Percentiles rank a stretch among this genome's conserved stretches.
Conservation (phyloP, 2,329 filamentous ascomycete genomes). For the Curvularia eragrostidis region DNA sequence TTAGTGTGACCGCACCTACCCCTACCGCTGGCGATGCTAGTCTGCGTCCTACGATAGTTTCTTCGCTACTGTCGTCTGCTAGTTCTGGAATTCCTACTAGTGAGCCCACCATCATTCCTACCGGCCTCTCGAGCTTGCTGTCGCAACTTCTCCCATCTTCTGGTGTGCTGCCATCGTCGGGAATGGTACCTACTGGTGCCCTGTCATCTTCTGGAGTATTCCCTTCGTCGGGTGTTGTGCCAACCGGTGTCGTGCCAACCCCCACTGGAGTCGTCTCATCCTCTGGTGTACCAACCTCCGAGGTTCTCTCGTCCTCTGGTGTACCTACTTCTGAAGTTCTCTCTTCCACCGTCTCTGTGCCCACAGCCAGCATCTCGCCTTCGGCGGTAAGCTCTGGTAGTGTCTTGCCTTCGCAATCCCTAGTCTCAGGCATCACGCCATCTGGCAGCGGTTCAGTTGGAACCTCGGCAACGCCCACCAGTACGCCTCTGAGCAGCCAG, state of each 20-base stretch:
- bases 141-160: conserved; percentile 19
- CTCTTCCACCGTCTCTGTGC: conserved; percentile 1
- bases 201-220: conserved; percentile 13
- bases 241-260: not conserved
- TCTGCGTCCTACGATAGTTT: conserved; percentile 23
- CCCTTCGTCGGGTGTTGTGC: conserved; percentile 3
- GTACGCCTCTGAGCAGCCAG: conserved; percentile 11
- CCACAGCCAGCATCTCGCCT: conserved; percentile 19
- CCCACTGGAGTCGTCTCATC: conserved; percentile 11
- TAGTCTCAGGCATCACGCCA: conserved; percentile 14
- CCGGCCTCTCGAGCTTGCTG: conserved; percentile 15
- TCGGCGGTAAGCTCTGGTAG: conserved; percentile 2
- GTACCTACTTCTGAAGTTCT: conserved; percentile 15
- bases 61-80: conserved; percentile 30
- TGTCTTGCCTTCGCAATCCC: not conserved
- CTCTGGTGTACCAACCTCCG: conserved; percentile 8
- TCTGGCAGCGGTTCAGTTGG: conserved; percentile 16
- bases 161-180: conserved; percentile 10
- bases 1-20: conserved; percentile 25
- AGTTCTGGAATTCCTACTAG: conserved; percentile 25
- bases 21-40: conserved; percentile 22
- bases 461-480: conserved; percentile 15
- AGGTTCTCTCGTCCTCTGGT: conserved; percentile 16
- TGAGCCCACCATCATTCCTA: conserved; percentile 16
- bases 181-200: conserved; percentile 5